phyloP scores from a whole-genome alignment of 495 filamentous ascomycete species.

The Annulohypoxylon maeteangense region DNA sequence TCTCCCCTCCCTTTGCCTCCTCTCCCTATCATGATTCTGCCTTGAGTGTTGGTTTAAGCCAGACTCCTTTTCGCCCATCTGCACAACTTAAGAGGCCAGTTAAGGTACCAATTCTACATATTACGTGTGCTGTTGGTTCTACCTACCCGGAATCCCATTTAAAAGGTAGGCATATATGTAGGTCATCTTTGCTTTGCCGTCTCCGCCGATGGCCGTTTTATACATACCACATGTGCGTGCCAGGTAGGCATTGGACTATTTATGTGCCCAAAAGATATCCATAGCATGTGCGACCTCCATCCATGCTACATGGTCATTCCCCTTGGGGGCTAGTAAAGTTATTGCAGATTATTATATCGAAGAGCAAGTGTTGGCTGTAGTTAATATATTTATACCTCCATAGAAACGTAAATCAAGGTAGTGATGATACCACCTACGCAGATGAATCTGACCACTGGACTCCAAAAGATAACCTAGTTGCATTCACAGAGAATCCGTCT shows the following conservation, averaged over 20 bases:
- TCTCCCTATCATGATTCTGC: conserved; percentile 15
- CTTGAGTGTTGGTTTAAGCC: conserved; percentile 19
- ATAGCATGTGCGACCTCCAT: conserved; percentile 16
- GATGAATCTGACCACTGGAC: background rate
- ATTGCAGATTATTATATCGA: background rate
- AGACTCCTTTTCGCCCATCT: conserved; percentile 13
- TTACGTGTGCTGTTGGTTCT: conserved; percentile 26
- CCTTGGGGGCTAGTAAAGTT: conserved; percentile 21
- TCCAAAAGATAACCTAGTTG: background rate
- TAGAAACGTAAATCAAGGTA: background rate
- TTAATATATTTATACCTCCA: background rate
- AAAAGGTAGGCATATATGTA: no score
- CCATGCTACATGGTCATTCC: conserved; percentile 3
- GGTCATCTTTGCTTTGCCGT: conserved; percentile 4
- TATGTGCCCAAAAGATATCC: background rate
- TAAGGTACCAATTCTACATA: conserved; percentile 23
- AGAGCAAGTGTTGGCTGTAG: conserved; percentile 4
- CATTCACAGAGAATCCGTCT: background rate
- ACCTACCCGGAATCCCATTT: background rate
- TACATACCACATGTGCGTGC: background rate
- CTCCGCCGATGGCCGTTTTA: conserved; percentile 10
- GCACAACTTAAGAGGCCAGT: conserved; percentile 21
- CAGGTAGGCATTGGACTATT: background rate
- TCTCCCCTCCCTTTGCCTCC: background rate
- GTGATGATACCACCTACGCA: conserved; percentile 16